A percentile compares a stretch with the other conserved stretches of the same genome.
These are phyloP conservation scores for Annulohypoxylon moriforme DNA, from an alignment of 495 filamentous ascomycete genomes.

Conservation along the genomic window DNA sequence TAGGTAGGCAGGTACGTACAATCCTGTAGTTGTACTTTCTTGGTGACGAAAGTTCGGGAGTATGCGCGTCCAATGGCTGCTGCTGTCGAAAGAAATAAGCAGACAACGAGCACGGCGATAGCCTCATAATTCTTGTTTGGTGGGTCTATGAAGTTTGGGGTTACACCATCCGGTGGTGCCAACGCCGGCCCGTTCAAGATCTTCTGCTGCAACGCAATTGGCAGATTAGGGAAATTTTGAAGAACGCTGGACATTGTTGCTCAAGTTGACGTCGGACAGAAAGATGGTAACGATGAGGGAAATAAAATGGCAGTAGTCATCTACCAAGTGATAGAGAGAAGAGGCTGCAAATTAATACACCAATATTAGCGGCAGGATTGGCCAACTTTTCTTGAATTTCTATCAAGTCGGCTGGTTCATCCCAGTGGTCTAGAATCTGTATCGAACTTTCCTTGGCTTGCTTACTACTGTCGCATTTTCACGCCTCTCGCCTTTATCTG, in stretches of 20 bases:
- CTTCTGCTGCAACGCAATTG: neutral
- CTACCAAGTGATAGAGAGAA: too few relatives aligned
- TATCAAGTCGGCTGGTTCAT: too few relatives aligned
- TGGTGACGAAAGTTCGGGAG: conserved; percentile 3
- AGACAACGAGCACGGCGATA: conserved; percentile 8
- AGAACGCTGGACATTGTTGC: neutral
- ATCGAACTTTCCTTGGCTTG: too few relatives aligned
- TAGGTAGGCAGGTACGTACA: neutral
- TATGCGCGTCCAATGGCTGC: conserved; percentile 18
- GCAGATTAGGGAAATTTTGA: neutral
- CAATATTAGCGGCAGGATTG: too few relatives aligned
- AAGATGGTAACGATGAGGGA: neutral
- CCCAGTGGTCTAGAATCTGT: too few relatives aligned
- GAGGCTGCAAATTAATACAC: too few relatives aligned
- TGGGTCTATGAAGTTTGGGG: conserved; percentile 30
- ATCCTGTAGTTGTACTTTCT: conserved; percentile 14
- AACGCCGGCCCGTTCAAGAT: conserved; percentile 27
- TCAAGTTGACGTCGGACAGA: neutral
- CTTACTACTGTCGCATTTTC: too few relatives aligned
- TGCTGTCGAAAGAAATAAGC: conserved; percentile 14
- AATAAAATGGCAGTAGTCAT: too few relatives aligned
- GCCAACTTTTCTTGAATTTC: too few relatives aligned
- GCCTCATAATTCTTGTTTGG: conserved; percentile 30
- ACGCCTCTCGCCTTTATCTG: too few relatives aligned
- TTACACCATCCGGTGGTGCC: conserved; percentile 30